A percentile compares a stretch with the other conserved stretches of the same genome.
phyloP scores from a whole-genome alignment of 495 filamentous ascomycete genomes.

The Penicillium turbatum region DNA sequence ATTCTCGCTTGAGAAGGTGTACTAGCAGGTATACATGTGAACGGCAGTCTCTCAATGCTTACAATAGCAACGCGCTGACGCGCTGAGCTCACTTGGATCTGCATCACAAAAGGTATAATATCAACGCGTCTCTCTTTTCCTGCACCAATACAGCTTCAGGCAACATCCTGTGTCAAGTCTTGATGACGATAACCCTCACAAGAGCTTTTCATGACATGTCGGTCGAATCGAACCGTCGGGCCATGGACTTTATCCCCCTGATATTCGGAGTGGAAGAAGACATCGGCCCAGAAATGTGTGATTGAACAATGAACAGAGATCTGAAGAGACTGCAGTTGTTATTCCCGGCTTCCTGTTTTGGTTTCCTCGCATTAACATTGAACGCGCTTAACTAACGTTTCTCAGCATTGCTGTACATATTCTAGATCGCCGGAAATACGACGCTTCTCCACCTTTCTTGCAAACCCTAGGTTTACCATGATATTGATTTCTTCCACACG shows the following conservation, averaged over 20 bases:
- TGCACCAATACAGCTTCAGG: neutral
- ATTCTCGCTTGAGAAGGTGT: neutral
- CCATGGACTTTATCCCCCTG: constrained; percentile 30
- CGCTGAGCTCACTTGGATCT: neutral
- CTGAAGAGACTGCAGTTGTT: constrained; percentile 23
- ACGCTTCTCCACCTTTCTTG: neutral
- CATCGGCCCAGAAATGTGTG: constrained; percentile 24
- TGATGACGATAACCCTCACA: constrained; percentile 32
- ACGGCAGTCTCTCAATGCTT: neutral
- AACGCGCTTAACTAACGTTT: neutral
- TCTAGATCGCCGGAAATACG: neutral
- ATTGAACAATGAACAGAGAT: constrained; percentile 48
- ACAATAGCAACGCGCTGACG: too few species aligned
- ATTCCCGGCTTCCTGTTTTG: neutral
- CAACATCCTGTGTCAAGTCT: constrained; percentile 12
- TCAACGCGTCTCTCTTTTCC: neutral
- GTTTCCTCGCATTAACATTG: neutral
- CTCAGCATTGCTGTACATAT: constrained; percentile 1
- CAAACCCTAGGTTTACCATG: neutral
- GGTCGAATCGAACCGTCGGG: constrained; percentile 10
- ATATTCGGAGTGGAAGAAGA: constrained; percentile 32
- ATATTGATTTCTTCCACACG: neutral
- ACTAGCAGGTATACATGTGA: neutral
- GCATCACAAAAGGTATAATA: neutral
- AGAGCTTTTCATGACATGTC: constrained; percentile 37